Percentiles rank a stretch among this genome's conserved stretches.
phyloP scores from a whole-genome alignment of 2,329 filamentous ascomycete genomes.

The Stagonosporopsis chrysanthemi region DNA sequence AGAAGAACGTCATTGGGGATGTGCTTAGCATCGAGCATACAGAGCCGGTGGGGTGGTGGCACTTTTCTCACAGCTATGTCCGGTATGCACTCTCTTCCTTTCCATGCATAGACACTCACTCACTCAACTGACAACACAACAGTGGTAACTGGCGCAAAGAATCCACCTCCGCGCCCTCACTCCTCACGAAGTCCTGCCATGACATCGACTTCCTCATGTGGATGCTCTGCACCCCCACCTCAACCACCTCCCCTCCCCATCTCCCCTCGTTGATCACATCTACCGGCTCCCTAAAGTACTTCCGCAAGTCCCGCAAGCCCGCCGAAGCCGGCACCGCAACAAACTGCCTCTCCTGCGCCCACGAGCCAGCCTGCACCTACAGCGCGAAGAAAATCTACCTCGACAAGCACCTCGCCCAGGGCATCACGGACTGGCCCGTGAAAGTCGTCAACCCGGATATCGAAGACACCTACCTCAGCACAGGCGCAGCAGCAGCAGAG shows the following conservation, averaged over 20 bases:
- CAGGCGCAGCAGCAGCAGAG: constrained; percentile 59
- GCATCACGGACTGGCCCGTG: constrained; percentile 80
- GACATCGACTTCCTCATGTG: constrained; percentile 94
- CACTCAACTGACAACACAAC: constrained; percentile 8
- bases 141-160: constrained; percentile 92
- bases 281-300: constrained; percentile 78
- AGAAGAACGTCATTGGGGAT: constrained; percentile 80
- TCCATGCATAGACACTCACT: no score
- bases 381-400: constrained; percentile 85
- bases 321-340: constrained; percentile 75
- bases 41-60: constrained; percentile 96
- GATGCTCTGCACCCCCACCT: constrained; percentile 79
- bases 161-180: constrained; percentile 75
- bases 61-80: constrained; percentile 72
- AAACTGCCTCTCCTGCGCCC: constrained; percentile 84
- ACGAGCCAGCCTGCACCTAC: constrained; percentile 79
- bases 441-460: constrained; percentile 92
- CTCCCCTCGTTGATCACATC: constrained; percentile 79
- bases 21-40: constrained; percentile 87
- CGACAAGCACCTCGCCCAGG: constrained; percentile 69
- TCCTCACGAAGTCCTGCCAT: constrained; percentile 95
- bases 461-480: constrained; percentile 69
- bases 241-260: constrained; percentile 64
- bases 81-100: constrained; percentile 53
- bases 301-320: constrained; percentile 79